These are phyloP conservation scores for Juglanconis juglandina DNA, from an alignment of 2,329 filamentous ascomycete species.

Conservation along the genomic window DNA sequence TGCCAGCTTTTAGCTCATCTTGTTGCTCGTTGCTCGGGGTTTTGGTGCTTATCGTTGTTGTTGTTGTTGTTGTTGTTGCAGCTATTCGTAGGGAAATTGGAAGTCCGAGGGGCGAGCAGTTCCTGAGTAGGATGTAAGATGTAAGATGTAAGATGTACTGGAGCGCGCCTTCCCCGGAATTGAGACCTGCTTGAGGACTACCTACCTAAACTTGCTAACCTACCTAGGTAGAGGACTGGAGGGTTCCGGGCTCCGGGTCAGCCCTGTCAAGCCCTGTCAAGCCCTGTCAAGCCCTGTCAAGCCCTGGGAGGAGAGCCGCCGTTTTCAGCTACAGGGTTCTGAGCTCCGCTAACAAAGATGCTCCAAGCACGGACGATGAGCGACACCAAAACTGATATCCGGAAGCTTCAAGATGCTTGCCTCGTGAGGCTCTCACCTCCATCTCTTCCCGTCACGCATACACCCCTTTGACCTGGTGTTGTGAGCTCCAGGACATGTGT, in stretches of 20 bases:
- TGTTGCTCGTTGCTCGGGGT: no score
- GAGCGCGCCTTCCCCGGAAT: background rate
- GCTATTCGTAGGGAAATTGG: no score
- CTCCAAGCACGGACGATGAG: background rate
- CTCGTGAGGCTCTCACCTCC: background rate
- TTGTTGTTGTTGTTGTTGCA: background rate
- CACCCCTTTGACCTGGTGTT: background rate
- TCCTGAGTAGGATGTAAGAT: background rate
- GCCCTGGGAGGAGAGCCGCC: background rate
- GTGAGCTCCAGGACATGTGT: background rate
- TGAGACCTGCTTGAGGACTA: background rate
- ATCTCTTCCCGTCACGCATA: background rate
- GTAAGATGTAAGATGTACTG: background rate
- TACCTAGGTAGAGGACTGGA: no score
- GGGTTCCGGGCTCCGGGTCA: no score
- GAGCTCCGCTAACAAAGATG: background rate
- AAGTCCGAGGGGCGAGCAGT: no score
- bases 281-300: background rate
- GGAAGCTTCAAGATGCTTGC: background rate
- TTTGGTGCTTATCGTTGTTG: background rate
- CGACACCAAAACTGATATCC: background rate
- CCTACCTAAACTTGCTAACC: no score
- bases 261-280: background rate
- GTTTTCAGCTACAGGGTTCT: background rate
- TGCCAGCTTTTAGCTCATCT: slow-evolving; percentile 14